Percentiles rank a stretch among this genome's conserved stretches.
These are phyloP conservation scores for Tirmania nivea DNA, from an alignment of 495 filamentous ascomycete genomes.

Conservation along the genomic window DNA sequence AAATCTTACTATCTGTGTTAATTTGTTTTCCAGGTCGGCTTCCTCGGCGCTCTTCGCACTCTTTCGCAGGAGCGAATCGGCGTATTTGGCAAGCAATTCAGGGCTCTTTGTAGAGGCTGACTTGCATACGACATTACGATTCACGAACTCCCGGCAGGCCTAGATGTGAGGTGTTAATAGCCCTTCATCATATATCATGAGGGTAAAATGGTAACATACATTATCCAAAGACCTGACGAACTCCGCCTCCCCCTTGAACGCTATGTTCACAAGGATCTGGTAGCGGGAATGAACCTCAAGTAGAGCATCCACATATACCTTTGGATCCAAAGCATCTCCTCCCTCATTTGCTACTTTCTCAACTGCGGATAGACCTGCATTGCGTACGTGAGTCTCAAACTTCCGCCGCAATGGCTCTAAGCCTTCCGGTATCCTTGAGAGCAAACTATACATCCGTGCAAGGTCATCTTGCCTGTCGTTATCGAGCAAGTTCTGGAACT, in stretches of 20 bases:
- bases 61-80: slow-evolving; percentile 85
- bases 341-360: slow-evolving; percentile 68
- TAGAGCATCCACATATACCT: slow-evolving; percentile 86
- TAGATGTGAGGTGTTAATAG: background rate
- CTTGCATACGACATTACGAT: slow-evolving; percentile 87
- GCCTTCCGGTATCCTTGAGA: slow-evolving; percentile 78
- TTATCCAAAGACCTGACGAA: slow-evolving; percentile 94
- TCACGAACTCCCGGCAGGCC: slow-evolving; percentile 87
- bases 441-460: slow-evolving; percentile 82
- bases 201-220: slow-evolving; percentile 15
- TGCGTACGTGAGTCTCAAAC: slow-evolving; percentile 84
- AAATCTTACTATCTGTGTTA: slow-evolving; percentile 45
- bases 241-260: slow-evolving; percentile 87
- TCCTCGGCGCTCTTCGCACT: slow-evolving; percentile 79
- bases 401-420: slow-evolving; percentile 69
- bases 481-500: slow-evolving; percentile 89
- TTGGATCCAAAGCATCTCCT: slow-evolving; percentile 80
- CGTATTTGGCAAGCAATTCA: slow-evolving; percentile 84
- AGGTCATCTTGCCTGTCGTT: slow-evolving; percentile 90
- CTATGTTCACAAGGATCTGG: slow-evolving; percentile 69
- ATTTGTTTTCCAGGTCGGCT: slow-evolving; percentile 69
- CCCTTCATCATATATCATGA: too few species aligned
- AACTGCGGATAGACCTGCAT: slow-evolving; percentile 66
- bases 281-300: slow-evolving; percentile 89
- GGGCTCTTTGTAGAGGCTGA: slow-evolving; percentile 79